Evolutionary conservation across 2,329 filamentous ascomycete species (phyloP), one percentile per base, ranked within the genome.

Genomic region (Cladosporium sp.): DNA sequence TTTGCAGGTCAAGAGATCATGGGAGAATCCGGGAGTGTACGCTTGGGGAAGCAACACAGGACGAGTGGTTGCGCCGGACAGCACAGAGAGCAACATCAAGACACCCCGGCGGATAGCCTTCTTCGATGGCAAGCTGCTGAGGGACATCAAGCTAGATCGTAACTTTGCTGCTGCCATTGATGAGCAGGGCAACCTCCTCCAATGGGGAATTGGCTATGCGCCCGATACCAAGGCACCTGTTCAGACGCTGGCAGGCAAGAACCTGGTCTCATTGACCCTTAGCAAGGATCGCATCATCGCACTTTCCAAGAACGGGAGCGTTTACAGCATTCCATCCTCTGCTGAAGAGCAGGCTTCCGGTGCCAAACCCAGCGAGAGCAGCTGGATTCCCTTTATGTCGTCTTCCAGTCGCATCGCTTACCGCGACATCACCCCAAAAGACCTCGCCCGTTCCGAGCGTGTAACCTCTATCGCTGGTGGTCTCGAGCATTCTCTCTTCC

Each of bases 21-120:
- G 87, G 82, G 87, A 88, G 78, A 89, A 91, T 67, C 94, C 95
- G 0, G 95, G 93, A 1, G 90, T 98, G 0, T 98, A 96, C 78
- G 88, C 90, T 5, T 99, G 95, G 94, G 95, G 95, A 0, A 92
- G 90, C 21, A 99, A 99, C 73, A 82, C 83, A 18, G 92, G 93
- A 67, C 86, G 86, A 71, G 93, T 97, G n/a, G 91, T 91, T 43
- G 93, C 93, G 49, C 93, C 93, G 0, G 88, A 90, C 68, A 94
- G 91, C 10, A 85, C 89, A 60, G 93, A 97, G 63, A 81, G 82
- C 32, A 85, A 89, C 68, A 83, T 98, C 76, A 97, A 96, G 80
- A 88, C 86, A 1, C 93, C 95, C 16, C 84, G 89, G 66, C 85
- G 93, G 66, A 88, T 98, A 73, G 71, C 85, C 0, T 95, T 89